Base-by-base conservation (phyloP, 2,329 filamentous ascomycete species). In the Colletotrichum lentis region DNA sequence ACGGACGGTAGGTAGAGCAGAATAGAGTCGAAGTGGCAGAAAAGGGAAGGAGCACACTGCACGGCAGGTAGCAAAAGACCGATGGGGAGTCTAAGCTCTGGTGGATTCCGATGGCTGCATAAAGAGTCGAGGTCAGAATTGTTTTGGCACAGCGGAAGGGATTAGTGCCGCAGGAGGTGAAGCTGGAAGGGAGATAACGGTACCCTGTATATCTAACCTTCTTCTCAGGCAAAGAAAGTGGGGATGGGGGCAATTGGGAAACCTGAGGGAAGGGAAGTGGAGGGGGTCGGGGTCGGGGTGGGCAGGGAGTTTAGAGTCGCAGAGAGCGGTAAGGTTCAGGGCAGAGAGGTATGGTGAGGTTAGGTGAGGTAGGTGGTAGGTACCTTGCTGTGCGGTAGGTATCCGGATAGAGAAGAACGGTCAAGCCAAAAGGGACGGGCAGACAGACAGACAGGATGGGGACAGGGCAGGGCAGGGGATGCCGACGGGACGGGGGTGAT, bases 101-200 rank as follows among this genome's bases (percentile, higher is more conserved):
- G 71, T 72, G 74, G 72, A 67, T 71, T 69, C 67, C 44, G 71
- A 69, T 70, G 73, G 74, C 76, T 76, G 76, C 75, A 77, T 77
- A 73, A 77, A 76, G 53, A 64, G 54, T 68, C 65, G 55, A 68
- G 74, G 75, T 79, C 73, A 79, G 77, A 78, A 79, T 78, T 74
- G 74, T 76, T 76, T 78, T 76, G 75, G 75, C 75, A 77, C 77
- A 75, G 72, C 74, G 74, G 74, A 75, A 77, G 71, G 72, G 75
- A 76, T 75, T 77, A 74, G 75, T 78, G 77, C 77, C 77, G 77
- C 76, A 78, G 75, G 73, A 73, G 74, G 72, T 74, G 73, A 73
- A 72, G 72, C 72, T 73, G 70, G 50, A 69, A 64, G 60, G 66
- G 66, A 67, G 66, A 69, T 69, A 69, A 62, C 50, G 57, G 62